Base-by-base conservation (phyloP, 2,329 filamentous ascomycete genomes). In the Apiospora marii region DNA sequence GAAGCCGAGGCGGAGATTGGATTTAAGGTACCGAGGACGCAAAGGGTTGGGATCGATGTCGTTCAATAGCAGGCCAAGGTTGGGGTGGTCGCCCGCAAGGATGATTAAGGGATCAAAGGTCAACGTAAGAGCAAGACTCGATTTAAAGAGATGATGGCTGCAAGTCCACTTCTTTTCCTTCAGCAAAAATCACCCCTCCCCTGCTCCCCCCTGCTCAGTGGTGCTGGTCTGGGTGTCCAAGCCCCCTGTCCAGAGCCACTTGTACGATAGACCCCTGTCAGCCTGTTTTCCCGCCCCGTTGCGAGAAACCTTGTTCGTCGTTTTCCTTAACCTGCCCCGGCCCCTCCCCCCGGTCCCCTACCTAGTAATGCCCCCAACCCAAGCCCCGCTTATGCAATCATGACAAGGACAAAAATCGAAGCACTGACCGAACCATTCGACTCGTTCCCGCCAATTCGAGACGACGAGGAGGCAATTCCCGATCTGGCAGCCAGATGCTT, bases 41-140 rank as follows among this genome's bases (percentile, higher is more conserved):
- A 22, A 37, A 61, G 34, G 53, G 53, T 61, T 61, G 34, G 53
- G 53, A 61, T 61, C 53, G 53, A 61, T 61, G 34, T 61, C 53
- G 30, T 58, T 53, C 27, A 30, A 30, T 30, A 30, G 51, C 30
- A 34, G 24, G 48, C 24, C 48, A 30, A n/a, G 48, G 48, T 49
- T n/a, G 49, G 49, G 22, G 0, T 16, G 51, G 27, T 34, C 53
- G 30, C 53, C 53, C 53, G 30, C 53, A 19, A 61, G 30, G 53
- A 61, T 61, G 53, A 61, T 61, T 61, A 61, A 61, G 53, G 53
- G 53, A 61, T 61, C 34, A 37, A 61, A 34, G 53, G 53, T 37
- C 16, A 61, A 10, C 27, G 51, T 58, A 27, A 58, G 51, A 58
- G 27, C 27, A 58, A 58, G 51, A 58, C 8, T 61, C 34, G 53